Evolutionary conservation across 257 asterid species (phyloP), one percentile per base, ranked within the genome.

Genomic region (Nicotiana tomentosiformis): DNA sequence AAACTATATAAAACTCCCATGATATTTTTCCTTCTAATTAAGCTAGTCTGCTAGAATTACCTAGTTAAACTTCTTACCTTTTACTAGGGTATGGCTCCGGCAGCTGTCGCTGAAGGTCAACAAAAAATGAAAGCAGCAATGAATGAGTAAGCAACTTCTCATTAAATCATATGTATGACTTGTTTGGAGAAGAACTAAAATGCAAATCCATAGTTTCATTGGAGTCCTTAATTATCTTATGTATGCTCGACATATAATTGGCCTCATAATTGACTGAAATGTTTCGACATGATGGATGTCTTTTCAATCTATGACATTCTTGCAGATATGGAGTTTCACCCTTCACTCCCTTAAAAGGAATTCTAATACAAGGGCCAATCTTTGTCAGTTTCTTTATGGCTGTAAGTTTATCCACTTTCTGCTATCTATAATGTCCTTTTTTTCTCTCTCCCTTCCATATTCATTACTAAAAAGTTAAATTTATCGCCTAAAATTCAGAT

Each of bases 241-340:
- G 15, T 61, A 9, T 61, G 30, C 7, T n/a, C 32, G 3, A 61
- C 26, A 11, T 61, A 61, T 61, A 20, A 61, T 61, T 61, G 66
- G 66, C 14, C 5, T 61, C 32, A 20, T 61, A 61, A 20, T 61
- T 20, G 15, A 7, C 66, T 61, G 66, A 61, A 20, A n/a, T 61
- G 66, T 7, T 20, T 20, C 66, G 10, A 61, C 20, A 20, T 61
- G 66, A 61, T 61, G 12, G 66, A 60, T 60, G 66, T 60, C 12
- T 18, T 60, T 60, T 60, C 32, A 9, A 23, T 74, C 78, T 74
- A 23, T 49, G 79, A 23, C 43, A 49, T 74, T 85, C 83, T 89
- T 90, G 88, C 95, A 96, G 99, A 77, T 82, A 93, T 85, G 96
- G 97, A 37, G 99, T 96, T 82, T 82, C 95, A 60, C 98, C 98